A percentile compares a stretch with the other conserved stretches of the same genome.
Evolutionary conservation across 139 green algal species (phyloP).

Genomic region (Chlorella sp.): DNA sequence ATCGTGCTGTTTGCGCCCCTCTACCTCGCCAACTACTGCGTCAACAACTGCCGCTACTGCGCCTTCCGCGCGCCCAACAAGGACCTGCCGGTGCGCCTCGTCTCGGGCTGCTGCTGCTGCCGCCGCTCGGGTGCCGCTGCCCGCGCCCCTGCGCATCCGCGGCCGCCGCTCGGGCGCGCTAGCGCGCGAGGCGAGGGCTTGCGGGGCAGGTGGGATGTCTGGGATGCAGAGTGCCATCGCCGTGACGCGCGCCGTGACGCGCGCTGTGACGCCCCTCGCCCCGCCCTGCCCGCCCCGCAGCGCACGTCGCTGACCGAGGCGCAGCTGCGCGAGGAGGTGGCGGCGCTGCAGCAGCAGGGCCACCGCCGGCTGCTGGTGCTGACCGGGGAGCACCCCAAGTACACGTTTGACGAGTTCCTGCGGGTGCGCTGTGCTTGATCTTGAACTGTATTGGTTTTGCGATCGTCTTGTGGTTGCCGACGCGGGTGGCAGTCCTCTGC

Average conservation of each 20-base stretch:
- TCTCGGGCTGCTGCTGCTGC: no score
- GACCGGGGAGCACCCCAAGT: slow-evolving; percentile 71
- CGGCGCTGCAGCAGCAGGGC: slow-evolving; percentile 58
- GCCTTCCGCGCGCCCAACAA: slow-evolving; percentile 70
- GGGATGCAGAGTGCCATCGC: no score
- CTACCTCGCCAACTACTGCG: slow-evolving; percentile 76
- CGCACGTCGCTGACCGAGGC: slow-evolving; percentile 35
- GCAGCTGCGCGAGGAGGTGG: slow-evolving; percentile 58
- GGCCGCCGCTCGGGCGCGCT: no score
- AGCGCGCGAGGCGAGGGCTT: no score
- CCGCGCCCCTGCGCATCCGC: no score
- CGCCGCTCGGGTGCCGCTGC: no score
- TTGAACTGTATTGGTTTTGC: no score
- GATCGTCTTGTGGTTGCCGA: slow-evolving; percentile 1
- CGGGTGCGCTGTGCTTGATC: no score
- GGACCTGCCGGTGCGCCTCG: slow-evolving; percentile 51
- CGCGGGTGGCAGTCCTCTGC: no score
- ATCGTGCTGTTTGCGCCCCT: slow-evolving; percentile 76
- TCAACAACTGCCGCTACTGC: slow-evolving; percentile 77
- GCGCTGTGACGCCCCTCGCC: slow-evolving; percentile 43
- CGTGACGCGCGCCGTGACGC: no score
- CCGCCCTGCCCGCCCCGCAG: slow-evolving; percentile 38
- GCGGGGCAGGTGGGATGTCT: no score
- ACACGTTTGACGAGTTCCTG: slow-evolving; percentile 73
- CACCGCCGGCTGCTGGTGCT: slow-evolving; percentile 70